These are phyloP conservation scores for Erigeron canadensis DNA, from an alignment of 129 eudicot genomes.

Conservation along the genomic window DNA sequence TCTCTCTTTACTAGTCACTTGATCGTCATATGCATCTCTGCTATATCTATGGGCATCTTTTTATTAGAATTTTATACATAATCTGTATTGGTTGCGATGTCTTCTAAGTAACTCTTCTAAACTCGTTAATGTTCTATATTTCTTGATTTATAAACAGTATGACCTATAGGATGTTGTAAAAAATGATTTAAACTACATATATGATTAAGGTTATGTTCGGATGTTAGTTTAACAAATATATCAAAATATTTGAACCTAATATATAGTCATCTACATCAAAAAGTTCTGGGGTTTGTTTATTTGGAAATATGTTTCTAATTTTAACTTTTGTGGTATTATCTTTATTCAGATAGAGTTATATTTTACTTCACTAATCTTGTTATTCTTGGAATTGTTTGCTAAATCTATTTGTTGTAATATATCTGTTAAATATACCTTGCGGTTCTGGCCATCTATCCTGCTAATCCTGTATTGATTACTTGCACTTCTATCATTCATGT, in stretches of 20 bases:
- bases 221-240: constrained; percentile 9
- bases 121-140: neutral
- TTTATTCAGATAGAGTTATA: neutral
- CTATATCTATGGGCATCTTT: neutral
- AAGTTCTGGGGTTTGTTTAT: constrained; percentile 4
- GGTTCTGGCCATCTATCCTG: neutral
- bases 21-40: neutral
- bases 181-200: too few species aligned
- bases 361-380: neutral
- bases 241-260: constrained; percentile 4
- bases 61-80: neutral
- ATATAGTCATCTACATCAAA: neutral
- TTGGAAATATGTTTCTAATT: neutral
- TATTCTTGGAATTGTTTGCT: constrained; percentile 3
- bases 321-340: neutral
- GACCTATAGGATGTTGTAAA: too few species aligned
- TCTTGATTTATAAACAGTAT: neutral
- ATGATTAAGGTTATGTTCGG: neutral
- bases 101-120: neutral
- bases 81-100: neutral
- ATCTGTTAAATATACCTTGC: neutral
- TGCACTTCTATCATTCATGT: constrained; percentile 8
- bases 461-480: neutral
- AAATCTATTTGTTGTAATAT: neutral
- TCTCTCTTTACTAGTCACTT: neutral